Evolutionary conservation across 2,329 filamentous ascomycete genomes (phyloP).

Genomic region (Hypoxylon rubiginosum): DNA sequence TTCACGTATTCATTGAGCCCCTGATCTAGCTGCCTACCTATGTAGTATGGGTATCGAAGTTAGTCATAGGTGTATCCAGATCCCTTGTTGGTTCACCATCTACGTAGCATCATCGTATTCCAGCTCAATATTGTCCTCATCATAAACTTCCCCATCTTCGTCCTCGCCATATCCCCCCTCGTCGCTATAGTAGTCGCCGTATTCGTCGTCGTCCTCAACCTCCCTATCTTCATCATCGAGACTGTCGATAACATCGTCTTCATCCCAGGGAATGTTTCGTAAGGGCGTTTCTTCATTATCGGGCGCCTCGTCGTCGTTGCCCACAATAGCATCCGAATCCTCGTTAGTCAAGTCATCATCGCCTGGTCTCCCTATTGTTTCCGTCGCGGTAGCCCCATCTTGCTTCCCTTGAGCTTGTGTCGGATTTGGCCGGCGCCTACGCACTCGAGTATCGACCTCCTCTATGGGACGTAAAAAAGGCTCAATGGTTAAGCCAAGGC

Average conservation of each 20-base stretch:
- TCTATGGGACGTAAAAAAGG: conserved; percentile 49
- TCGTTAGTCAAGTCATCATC: conserved; percentile 40
- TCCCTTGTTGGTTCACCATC: conserved; percentile 21
- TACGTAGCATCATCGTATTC: conserved; percentile 42
- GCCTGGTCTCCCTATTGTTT: conserved; percentile 8
- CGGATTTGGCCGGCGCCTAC: conserved; percentile 23
- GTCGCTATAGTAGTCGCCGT: conserved; percentile 47
- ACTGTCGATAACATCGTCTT: conserved; percentile 47
- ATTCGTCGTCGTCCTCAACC: conserved; percentile 46
- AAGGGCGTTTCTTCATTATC: conserved; percentile 42
- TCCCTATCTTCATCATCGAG: conserved; percentile 43
- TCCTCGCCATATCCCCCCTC: conserved; percentile 34
- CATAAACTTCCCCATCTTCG: conserved; percentile 39
- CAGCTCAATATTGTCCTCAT: conserved; percentile 49
- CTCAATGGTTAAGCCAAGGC: conserved; percentile 45
- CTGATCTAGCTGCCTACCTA: too few relatives aligned
- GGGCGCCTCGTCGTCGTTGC: conserved; percentile 41
- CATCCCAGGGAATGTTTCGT: conserved; percentile 46
- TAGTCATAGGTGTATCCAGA: conserved; percentile 26
- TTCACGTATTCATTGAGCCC: neutral
- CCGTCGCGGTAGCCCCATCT: conserved; percentile 1
- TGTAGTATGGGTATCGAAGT: conserved; percentile 8
- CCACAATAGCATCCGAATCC: conserved; percentile 44
- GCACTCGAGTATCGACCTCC: conserved; percentile 43
- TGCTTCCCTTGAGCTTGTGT: conserved; percentile 9